These are phyloP conservation scores for Pholiota microspora DNA, from an alignment of 768 basidiomycete species.

Conservation along the genomic window DNA sequence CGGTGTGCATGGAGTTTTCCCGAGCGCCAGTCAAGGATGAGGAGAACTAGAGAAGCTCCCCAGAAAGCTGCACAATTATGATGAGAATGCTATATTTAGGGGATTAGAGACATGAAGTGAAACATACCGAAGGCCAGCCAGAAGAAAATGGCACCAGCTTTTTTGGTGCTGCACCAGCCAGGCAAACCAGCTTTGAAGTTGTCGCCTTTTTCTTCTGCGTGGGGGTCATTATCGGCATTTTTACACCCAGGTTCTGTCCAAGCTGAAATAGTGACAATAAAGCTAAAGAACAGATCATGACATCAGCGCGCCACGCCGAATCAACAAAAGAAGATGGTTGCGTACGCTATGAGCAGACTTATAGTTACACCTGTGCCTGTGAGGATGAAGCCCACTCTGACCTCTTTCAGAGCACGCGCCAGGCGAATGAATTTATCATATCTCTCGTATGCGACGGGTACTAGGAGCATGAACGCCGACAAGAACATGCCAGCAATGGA, in stretches of 20 bases:
- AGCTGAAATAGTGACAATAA: slow-evolving; percentile 76
- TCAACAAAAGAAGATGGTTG: slow-evolving; percentile 19
- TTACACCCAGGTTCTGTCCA: slow-evolving; percentile 93
- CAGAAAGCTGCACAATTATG: slow-evolving; percentile 62
- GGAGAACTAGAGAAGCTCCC: slow-evolving; percentile 63
- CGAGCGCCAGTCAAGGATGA: slow-evolving; percentile 75
- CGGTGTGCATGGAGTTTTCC: slow-evolving; percentile 59
- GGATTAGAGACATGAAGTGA: neutral
- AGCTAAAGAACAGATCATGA: slow-evolving; percentile 36
- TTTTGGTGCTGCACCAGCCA: slow-evolving; percentile 92
- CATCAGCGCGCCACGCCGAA: neutral
- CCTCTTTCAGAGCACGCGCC: slow-evolving; percentile 78
- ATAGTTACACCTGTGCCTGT: slow-evolving; percentile 65
- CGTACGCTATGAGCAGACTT: slow-evolving; percentile 77
- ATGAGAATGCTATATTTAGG: neutral
- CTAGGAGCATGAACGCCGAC: slow-evolving; percentile 67
- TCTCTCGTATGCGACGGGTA: slow-evolving; percentile 83
- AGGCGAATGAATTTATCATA: slow-evolving; percentile 78
- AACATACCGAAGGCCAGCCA: slow-evolving; percentile 78
- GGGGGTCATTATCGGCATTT: slow-evolving; percentile 76
- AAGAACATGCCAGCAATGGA: slow-evolving; percentile 71
- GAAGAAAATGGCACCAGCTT: slow-evolving; percentile 86
- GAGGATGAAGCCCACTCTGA: slow-evolving; percentile 83
- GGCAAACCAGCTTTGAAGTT: slow-evolving; percentile 66
- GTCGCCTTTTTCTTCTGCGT: slow-evolving; percentile 58